Evolutionary conservation across 1,139 yeast species (phyloP).

Genomic region (Diutina mesorugosa): DNA sequence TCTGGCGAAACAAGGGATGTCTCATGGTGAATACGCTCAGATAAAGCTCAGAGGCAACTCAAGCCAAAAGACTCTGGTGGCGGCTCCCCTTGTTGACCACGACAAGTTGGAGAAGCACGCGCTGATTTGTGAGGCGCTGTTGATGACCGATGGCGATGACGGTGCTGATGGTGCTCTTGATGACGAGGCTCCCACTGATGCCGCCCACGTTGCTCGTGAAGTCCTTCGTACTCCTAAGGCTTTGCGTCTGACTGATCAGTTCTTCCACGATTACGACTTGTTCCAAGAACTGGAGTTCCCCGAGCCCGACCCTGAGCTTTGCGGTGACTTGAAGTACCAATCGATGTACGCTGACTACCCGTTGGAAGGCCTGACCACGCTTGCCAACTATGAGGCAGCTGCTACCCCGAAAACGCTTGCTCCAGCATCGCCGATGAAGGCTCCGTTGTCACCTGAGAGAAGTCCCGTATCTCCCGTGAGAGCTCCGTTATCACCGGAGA

Average conservation of each 20-base stretch:
- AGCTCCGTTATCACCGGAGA: neutral
- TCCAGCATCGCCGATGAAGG: slow-evolving; percentile 17
- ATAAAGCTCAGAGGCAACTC: slow-evolving; percentile 20
- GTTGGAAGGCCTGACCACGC: neutral
- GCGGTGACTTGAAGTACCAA: slow-evolving; percentile 8
- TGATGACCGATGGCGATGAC: slow-evolving; percentile 2
- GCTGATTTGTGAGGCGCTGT: slow-evolving; percentile 12
- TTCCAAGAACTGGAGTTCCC: slow-evolving; percentile 11
- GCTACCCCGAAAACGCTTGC: neutral
- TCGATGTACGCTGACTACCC: slow-evolving; percentile 1
- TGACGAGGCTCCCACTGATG: slow-evolving; percentile 10
- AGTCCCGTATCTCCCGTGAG: neutral
- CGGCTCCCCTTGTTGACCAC: slow-evolving; percentile 14
- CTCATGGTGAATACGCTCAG: slow-evolving; percentile 29
- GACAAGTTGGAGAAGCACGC: slow-evolving; percentile 28
- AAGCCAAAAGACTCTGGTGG: slow-evolving; percentile 20
- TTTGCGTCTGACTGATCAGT: slow-evolving; percentile 21
- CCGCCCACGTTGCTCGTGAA: slow-evolving; percentile 19
- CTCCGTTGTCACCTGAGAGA: neutral
- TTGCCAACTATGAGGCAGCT: neutral
- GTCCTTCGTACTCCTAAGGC: slow-evolving; percentile 22
- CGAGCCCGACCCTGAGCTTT: slow-evolving; percentile 24
- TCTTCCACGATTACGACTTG: slow-evolving; percentile 21
- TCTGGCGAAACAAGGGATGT: slow-evolving; percentile 25
- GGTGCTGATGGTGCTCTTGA: slow-evolving; percentile 4